Evolutionary conservation across 2,329 filamentous ascomycete genomes (phyloP), one percentile per base, ranked within the genome.

Genomic region (Neonectria magnoliae): DNA sequence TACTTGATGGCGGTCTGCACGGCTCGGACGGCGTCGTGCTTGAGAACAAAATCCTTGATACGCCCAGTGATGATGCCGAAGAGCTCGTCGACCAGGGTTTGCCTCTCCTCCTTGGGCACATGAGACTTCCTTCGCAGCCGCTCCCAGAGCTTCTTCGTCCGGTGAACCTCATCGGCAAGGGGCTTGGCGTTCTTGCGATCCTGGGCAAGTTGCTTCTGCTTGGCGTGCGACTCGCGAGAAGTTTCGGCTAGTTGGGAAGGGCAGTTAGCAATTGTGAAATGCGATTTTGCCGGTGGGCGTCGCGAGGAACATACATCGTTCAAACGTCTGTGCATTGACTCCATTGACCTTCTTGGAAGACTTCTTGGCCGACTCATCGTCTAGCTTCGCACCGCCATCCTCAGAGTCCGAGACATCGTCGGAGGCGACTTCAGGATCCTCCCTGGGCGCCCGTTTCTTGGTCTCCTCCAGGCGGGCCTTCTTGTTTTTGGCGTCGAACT

Each of bases 1-100:
- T 99, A 99, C 81, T 99, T 99, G 81, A 99, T 88, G 41, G 95
- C 96, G 13, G 94, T 98, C 82, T 99, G 96, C 27, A 99, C 92
- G 45, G 97, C 94, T 71, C 96, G 89, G n/a, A 97, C 95, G 38
- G 94, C 93, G 78, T 99, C 96, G 79, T 99, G 96, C 87, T 99
- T 99, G 82, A 99, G 92, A 20, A 98, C 95, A 71, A 98, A 97
- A 67, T 98, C 96, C 80, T 93, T 93, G 74, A 98, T 92, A 62
- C 92, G 89, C 57, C 94, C 95, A 25, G 93, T 96, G 74, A 98
- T 92, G 75, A 99, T 97, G 62, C 87, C 86, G 79, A 97, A 98
- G 27, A 99, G 87, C 82, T 99, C 95, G 65, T 90, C 88, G 52
- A 98, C 92, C 44, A 99, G 87, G 77, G 91, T 87, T 79, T 95